Base-by-base conservation (phyloP, 75 land plant genomes). In the Pinus tabuliformis region DNA sequence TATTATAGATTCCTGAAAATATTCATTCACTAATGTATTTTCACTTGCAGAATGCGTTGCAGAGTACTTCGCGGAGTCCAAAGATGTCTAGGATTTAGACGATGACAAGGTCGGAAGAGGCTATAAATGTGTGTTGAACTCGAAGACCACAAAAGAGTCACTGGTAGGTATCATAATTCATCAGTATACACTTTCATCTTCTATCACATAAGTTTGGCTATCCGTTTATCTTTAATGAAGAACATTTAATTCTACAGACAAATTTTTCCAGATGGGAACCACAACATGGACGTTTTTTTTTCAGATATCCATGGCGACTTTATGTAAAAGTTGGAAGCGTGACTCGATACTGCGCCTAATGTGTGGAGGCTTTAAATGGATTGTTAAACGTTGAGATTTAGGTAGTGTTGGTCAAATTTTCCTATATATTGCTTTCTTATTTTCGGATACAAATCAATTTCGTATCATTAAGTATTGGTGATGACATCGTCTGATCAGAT, bases 221-320 rank as follows among this genome's bases (percentile, higher is more conserved):
- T 68, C 37, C 37, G 36, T 6, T 3, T 66, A 36, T 33, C 33
- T 33, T 33, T 6, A 63, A 28, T 0, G 5, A 33, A 16, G 4
- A 2, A 63, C 0, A 12, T 63, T 14, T 14, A 1, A 63, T 14
- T 28, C 13, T 3, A 26, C 82, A 89, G 93, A 93, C 90, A 30
- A 70, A 72, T 49, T 81, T 91, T 81, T n/a, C n/a, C n/a, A n/a
- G n/a, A 93, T 93, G 96, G 96, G 96, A 93, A 77, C 96, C 91
- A 33, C 82, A 88, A 73, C 86, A 86, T 73, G 82, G 89, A 5
- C 81, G 73, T 17, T 86, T 85, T 58, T 75, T 89, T 6, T 78
- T 87, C 75, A 82, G 72, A 62, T 79, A 81, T 70, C 96, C 93
- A 73, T 91, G 94, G 89, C 81, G 87, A 60, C 87, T 81, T 57